Evolutionary conservation across 2,329 filamentous ascomycete genomes (phyloP).

Genomic region (Pseudogymnoascus sp.): DNA sequence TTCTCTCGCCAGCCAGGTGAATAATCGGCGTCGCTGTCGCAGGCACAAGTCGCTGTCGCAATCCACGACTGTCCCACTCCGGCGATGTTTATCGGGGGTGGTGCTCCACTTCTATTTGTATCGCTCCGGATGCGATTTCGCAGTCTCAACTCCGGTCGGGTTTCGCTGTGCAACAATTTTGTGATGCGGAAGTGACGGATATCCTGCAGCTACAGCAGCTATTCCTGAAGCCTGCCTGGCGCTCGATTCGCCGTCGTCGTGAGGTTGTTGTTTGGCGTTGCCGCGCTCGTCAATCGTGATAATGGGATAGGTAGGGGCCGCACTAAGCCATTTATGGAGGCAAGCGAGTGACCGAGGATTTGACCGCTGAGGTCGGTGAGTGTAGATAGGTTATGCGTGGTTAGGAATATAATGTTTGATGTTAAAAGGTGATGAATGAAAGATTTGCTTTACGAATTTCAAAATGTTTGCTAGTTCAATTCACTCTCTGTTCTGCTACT

Average conservation of each 20-base stretch:
- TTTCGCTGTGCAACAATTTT: conserved; percentile 7
- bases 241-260: conserved; percentile 2
- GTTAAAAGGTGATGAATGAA: not conserved
- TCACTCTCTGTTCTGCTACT: conserved; percentile 1
- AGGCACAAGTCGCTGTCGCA: not conserved
- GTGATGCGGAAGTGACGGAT: not conserved
- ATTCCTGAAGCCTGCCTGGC: conserved; percentile 5
- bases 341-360: not conserved
- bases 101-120: conserved; percentile 4
- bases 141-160: not conserved
- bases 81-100: conserved; percentile 2
- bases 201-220: conserved; percentile 6
- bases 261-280: not conserved
- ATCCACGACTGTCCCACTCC: not conserved
- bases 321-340: conserved; percentile 5
- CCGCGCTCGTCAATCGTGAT: conserved; percentile 9
- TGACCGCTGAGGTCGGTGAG: conserved; percentile 8
- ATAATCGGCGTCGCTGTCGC: not conserved
- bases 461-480: not conserved
- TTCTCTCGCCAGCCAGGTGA: not conserved
- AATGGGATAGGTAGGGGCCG: conserved; percentile 8
- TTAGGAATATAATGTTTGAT: conserved; percentile 2
- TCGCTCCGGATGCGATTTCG: conserved; percentile 1
- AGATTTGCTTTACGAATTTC: not conserved
- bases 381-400: not conserved